These are phyloP conservation scores for Dioscorea dumetorum DNA, from an alignment of 106 monocot species.

Conservation along the genomic window DNA sequence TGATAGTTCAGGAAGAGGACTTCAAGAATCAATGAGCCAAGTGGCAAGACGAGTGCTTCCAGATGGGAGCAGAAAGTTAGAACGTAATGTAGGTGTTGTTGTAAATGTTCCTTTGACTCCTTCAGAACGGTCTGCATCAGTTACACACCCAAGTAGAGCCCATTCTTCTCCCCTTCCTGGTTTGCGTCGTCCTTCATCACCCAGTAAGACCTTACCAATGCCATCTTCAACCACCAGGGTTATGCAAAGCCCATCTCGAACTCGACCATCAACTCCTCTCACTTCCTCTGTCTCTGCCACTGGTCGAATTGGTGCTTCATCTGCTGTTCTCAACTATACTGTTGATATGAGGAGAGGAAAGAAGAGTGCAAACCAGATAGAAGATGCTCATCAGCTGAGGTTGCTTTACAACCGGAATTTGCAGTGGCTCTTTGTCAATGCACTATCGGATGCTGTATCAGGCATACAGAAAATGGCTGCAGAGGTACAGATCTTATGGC, in stretches of 20 bases:
- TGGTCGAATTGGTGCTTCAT: slow-evolving; percentile 17
- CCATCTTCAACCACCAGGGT: slow-evolving; percentile 8
- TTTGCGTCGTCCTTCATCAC: slow-evolving; percentile 42
- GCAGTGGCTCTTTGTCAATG: slow-evolving; percentile 87
- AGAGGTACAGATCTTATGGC: slow-evolving; percentile 39
- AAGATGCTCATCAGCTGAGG: slow-evolving; percentile 72
- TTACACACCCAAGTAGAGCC: slow-evolving; percentile 25
- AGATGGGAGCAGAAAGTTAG: slow-evolving; percentile 11
- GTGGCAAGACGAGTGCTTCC: slow-evolving; percentile 11
- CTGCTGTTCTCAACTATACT: slow-evolving; percentile 43
- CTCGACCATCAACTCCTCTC: slow-evolving; percentile 40
- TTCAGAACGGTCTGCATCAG: slow-evolving; percentile 7
- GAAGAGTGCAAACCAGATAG: slow-evolving; percentile 38
- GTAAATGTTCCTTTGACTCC: slow-evolving; percentile 10
- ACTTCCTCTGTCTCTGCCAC: slow-evolving; percentile 15
- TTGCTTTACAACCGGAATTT: slow-evolving; percentile 52
- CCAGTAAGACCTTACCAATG: slow-evolving; percentile 23
- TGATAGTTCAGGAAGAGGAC: slow-evolving; percentile 14
- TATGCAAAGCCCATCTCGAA: slow-evolving; percentile 18
- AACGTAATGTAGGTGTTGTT: neutral
- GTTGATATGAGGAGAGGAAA: slow-evolving; percentile 44
- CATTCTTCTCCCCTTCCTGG: slow-evolving; percentile 22
- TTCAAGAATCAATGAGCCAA: slow-evolving; percentile 15
- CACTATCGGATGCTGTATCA: slow-evolving; percentile 37
- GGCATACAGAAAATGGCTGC: slow-evolving; percentile 42